These are phyloP conservation scores for Fusarium bulbicola DNA, from an alignment of 2,329 filamentous ascomycete genomes.

Conservation along the genomic window DNA sequence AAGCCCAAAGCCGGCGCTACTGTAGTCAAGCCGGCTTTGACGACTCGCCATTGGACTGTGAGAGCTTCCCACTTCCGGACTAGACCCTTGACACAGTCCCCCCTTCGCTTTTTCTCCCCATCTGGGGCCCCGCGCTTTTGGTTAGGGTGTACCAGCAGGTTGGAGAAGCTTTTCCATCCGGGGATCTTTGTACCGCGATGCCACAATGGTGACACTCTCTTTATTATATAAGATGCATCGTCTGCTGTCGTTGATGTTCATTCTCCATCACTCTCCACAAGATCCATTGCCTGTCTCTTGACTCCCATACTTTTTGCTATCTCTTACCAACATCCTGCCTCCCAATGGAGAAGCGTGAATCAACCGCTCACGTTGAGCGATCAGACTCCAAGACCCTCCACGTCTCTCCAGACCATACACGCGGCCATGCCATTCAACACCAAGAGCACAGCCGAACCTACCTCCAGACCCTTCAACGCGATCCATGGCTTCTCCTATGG, in stretches of 20 bases:
- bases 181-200: not conserved
- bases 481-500: constrained; percentile 44
- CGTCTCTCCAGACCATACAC: not conserved
- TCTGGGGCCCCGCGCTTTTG: constrained; percentile 14
- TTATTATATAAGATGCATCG: not conserved
- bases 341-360: constrained; percentile 16
- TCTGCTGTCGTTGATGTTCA: accelerated
- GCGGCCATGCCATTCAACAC: constrained; percentile 44
- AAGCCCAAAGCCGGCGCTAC: not conserved
- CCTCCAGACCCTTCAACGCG: constrained; percentile 37
- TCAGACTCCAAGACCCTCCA: not conserved
- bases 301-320: not conserved
- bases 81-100: not conserved
- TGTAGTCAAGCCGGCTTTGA: not conserved
- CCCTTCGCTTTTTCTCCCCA: not conserved
- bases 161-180: constrained; percentile 4
- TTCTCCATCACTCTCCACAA: not conserved
- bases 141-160: not conserved
- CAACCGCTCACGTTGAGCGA: constrained; percentile 14
- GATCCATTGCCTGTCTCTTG: not conserved
- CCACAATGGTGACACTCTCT: not conserved
- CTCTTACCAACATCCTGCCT: not conserved
- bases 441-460: constrained; percentile 43
- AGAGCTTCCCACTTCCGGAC: not conserved
- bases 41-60: not conserved